These are phyloP conservation scores for Claviceps fusiformis DNA, from an alignment of 2,329 filamentous ascomycete species.

Conservation along the genomic window DNA sequence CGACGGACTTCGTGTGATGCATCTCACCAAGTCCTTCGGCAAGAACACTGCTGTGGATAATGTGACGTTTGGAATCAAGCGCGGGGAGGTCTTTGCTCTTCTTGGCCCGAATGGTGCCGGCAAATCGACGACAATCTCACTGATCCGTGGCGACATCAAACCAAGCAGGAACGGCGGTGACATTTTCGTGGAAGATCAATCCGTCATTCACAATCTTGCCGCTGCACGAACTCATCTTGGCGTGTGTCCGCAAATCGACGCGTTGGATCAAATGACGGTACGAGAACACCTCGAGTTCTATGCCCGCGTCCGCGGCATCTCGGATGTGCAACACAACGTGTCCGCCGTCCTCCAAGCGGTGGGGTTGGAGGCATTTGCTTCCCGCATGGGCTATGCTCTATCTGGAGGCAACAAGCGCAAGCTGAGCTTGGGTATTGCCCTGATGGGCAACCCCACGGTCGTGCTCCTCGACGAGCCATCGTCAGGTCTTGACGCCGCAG, in stretches of 20 bases:
- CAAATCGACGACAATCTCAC: conserved; percentile 77
- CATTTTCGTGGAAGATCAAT: conserved; percentile 65
- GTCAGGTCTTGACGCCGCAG: conserved; percentile 78
- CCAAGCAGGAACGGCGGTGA: conserved; percentile 61
- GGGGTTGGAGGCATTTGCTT: conserved; percentile 55
- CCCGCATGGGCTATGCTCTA: conserved; percentile 64
- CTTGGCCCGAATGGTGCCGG: conserved; percentile 86
- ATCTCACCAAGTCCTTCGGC: conserved; percentile 70
- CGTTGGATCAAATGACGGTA: conserved; percentile 84
- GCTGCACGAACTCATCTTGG: conserved; percentile 65
- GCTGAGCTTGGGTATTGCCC: conserved; percentile 71
- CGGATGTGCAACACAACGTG: conserved; percentile 65
- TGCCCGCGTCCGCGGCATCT: conserved; percentile 67
- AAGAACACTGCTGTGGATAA: conserved; percentile 73
- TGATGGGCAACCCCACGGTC: conserved; percentile 85
- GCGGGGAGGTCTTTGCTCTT: conserved; percentile 75
- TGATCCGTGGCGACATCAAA: conserved; percentile 78
- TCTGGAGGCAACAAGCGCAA: conserved; percentile 94
- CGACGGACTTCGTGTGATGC: conserved; percentile 64
- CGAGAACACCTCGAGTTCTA: conserved; percentile 80
- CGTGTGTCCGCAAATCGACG: conserved; percentile 83
- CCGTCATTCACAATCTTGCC: conserved; percentile 58
- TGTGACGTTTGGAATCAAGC: conserved; percentile 67
- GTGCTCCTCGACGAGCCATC: conserved; percentile 81
- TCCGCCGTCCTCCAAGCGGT: conserved; percentile 66